Percentiles rank a stretch among this genome's conserved stretches.
Conservation (phyloP, 331 rosid genomes). For the Saraca asoca region DNA sequence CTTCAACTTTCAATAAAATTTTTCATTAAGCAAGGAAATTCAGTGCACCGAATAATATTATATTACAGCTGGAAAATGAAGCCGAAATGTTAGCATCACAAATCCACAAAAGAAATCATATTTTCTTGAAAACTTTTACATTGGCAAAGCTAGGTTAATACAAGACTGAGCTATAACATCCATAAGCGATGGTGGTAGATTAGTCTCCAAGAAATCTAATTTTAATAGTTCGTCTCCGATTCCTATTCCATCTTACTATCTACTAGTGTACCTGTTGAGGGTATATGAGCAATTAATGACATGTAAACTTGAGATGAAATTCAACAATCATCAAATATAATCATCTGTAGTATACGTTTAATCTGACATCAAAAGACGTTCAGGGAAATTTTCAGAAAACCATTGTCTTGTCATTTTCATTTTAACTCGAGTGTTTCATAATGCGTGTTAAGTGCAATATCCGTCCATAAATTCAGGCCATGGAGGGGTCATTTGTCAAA, state of each 20-base stretch:
- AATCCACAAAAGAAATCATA: too few species aligned
- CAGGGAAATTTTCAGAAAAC: neutral
- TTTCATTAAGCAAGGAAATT: too few species aligned
- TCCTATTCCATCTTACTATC: neutral
- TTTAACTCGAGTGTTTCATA: too few species aligned
- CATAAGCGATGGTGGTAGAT: neutral
- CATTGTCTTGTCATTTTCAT: neutral
- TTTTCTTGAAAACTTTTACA: too few species aligned
- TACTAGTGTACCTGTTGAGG: too few species aligned
- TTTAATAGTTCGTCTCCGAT: neutral
- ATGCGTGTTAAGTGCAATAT: too few species aligned
- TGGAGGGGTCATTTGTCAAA: neutral
- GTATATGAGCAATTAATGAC: constrained; percentile 1
- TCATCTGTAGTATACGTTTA: neutral
- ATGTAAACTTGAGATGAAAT: constrained; percentile 5
- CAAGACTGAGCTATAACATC: neutral
- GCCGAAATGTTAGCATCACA: too few species aligned
- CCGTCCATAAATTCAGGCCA: neutral
- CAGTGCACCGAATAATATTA: too few species aligned
- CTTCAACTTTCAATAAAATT: too few species aligned
- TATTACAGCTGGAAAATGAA: too few species aligned
- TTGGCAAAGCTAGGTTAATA: too few species aligned
- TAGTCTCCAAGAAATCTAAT: neutral
- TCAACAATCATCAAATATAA: neutral
- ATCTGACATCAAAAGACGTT: neutral